A percentile compares a stretch with the other conserved stretches of the same genome.
Conservation (phyloP, 1,139 yeast species). For the Chernovozyma aurita region DNA sequence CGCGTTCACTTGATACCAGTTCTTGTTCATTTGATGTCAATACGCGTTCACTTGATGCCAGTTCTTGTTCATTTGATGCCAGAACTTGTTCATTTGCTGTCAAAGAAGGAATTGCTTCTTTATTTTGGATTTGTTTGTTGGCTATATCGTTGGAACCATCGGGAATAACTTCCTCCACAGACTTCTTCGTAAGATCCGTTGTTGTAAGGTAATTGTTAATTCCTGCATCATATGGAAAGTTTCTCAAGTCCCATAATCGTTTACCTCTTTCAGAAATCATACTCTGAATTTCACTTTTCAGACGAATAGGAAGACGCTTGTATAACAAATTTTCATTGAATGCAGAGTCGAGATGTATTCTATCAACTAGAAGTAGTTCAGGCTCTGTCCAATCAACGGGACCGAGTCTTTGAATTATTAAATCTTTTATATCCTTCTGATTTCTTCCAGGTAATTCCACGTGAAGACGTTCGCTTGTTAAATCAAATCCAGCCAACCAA, state of each 20-base stretch:
- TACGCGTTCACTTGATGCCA: no score
- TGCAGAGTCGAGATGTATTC: background rate
- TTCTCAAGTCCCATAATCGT: background rate
- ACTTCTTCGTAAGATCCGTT: background rate
- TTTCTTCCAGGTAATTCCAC: conserved; percentile 6
- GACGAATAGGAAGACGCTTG: conserved; percentile 5
- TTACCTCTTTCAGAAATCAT: background rate
- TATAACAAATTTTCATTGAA: background rate
- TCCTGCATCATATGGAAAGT: background rate
- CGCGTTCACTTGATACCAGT: no score
- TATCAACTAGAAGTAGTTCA: conserved; percentile 2
- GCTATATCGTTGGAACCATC: background rate
- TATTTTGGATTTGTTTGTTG: background rate
- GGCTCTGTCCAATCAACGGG: conserved; percentile 5
- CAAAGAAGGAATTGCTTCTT: background rate
- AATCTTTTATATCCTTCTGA: conserved; percentile 5
- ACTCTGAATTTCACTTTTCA: background rate
- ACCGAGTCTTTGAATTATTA: conserved; percentile 4
- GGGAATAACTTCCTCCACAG: background rate
- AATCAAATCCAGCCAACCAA: conserved; percentile 1
- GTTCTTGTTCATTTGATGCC: no score
- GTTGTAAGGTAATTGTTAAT: background rate
- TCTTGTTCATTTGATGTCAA: no score
- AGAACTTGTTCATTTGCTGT: background rate
- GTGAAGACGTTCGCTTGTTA: conserved; percentile 6